A percentile compares a stretch with the other conserved stretches of the same genome.
Conservation (phyloP, 768 basidiomycete species). For the Russula compacta region DNA sequence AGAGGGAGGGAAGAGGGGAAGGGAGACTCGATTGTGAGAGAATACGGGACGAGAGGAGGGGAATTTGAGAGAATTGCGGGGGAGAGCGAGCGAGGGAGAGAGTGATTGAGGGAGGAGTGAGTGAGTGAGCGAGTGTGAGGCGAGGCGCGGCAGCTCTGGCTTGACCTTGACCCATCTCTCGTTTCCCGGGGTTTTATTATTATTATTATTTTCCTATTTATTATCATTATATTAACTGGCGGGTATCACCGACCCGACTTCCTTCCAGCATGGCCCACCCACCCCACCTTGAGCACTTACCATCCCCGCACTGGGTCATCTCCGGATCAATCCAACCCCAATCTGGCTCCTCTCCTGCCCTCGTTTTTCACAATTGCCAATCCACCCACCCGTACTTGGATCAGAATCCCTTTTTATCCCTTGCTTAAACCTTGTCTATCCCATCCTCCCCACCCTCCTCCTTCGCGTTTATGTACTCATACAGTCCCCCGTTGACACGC, state of each 20-base stretch:
- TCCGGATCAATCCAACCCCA: slow-evolving; percentile 5
- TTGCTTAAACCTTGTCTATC: background rate
- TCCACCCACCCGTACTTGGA: background rate
- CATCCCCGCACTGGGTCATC: slow-evolving; percentile 4
- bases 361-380: background rate
- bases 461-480: background rate
- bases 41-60: background rate
- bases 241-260: slow-evolving; percentile 5
- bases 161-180: background rate
- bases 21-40: slow-evolving; percentile 10
- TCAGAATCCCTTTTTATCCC: background rate
- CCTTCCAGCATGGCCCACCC: background rate
- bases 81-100: background rate
- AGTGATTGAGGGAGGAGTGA: background rate
- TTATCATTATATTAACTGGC: background rate
- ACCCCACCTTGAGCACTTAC: background rate
- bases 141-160: slow-evolving; percentile 8
- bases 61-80: background rate
- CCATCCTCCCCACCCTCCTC: background rate
- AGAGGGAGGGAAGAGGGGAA: slow-evolving; percentile 24
- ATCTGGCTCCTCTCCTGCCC: background rate
- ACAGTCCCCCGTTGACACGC: background rate
- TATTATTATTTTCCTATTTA: background rate
- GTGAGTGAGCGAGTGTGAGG: background rate
- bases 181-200: too few relatives aligned